phyloP scores from a whole-genome alignment of 2,329 filamentous ascomycete species.

The Paecilomyces niveus region DNA sequence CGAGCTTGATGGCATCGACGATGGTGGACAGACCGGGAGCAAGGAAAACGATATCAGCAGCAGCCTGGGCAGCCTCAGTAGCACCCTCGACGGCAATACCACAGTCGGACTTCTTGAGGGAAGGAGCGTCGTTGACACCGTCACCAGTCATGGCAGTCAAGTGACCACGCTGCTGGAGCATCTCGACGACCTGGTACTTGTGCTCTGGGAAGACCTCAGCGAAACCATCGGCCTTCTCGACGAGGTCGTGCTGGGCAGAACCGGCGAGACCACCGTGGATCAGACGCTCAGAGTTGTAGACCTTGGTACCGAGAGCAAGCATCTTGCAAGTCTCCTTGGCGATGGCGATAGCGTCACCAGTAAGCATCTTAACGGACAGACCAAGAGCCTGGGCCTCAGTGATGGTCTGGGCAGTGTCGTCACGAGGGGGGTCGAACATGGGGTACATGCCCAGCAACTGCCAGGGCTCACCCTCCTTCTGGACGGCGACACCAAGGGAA shows the following conservation, averaged over 20 bases:
- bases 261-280: conserved; percentile 69
- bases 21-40: conserved; percentile 65
- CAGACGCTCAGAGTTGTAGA: conserved; percentile 72
- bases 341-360: conserved; percentile 72
- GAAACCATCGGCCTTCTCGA: conserved; percentile 67
- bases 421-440: conserved; percentile 74
- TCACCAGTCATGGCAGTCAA: conserved; percentile 72
- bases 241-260: conserved; percentile 66
- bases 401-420: conserved; percentile 72
- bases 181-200: conserved; percentile 70
- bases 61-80: conserved; percentile 64
- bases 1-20: conserved; percentile 65
- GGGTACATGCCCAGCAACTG: conserved; percentile 68
- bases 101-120: conserved; percentile 67
- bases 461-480: conserved; percentile 70
- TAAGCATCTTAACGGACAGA: conserved; percentile 75
- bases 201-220: conserved; percentile 69
- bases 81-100: conserved; percentile 68
- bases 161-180: conserved; percentile 66
- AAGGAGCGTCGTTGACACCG: conserved; percentile 68
- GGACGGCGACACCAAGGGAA: conserved; percentile 69
- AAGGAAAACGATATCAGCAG: conserved; percentile 68
- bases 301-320: conserved; percentile 70
- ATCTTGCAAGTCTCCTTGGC: conserved; percentile 79
- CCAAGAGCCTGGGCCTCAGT: conserved; percentile 68